Evolutionary conservation across 305 asterid species (phyloP), one percentile per base, ranked within the genome.

Genomic region (Salvia sclarea): DNA sequence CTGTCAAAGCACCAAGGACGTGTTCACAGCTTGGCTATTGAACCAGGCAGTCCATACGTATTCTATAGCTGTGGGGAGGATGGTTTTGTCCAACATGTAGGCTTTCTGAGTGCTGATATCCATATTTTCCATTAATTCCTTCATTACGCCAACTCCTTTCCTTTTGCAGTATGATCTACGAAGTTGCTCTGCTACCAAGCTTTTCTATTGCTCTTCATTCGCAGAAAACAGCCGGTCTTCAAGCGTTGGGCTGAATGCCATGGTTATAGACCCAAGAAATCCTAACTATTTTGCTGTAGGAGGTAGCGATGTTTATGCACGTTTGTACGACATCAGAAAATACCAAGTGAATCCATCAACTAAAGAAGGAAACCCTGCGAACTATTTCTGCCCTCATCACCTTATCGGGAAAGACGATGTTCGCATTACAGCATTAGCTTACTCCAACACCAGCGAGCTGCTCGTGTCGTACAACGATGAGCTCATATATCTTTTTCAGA

Each of bases 61-160:
- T 82, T 89, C 57, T 91, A 89, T 76, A 91, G 96, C 83, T 89
- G 96, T 2, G 96, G 92, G 30, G 96, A 91, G 77, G 97, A 91
- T 78, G 96, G 91, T 37, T 81, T 80, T 77, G 85, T 91, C 76
- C 92, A 85, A 68, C 96, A 79, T 35, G 97, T 91, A 82, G 64
- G 85, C 78, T 52, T 73, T 72, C 73, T 61, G 21, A 67, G 6
- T 37, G 38, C 69, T 70, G 43, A 57, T 64, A 18, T 56, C 76
- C 53, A 49, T 47, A 7, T 52, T 53, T 61, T 54, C 74, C 25
- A 21, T 75, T 55, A 13, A 48, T 45, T 54, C 53, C 59, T 48
- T 71, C 64, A 54, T 37, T 30, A 67, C 30, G 16, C 53, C 20
- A 13, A 60, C 40, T 57, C 61, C 53, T 58, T 66, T 76, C 68